Evolutionary conservation across 805 yeast species (phyloP).

Genomic region (Teunomyces pallodes): DNA sequence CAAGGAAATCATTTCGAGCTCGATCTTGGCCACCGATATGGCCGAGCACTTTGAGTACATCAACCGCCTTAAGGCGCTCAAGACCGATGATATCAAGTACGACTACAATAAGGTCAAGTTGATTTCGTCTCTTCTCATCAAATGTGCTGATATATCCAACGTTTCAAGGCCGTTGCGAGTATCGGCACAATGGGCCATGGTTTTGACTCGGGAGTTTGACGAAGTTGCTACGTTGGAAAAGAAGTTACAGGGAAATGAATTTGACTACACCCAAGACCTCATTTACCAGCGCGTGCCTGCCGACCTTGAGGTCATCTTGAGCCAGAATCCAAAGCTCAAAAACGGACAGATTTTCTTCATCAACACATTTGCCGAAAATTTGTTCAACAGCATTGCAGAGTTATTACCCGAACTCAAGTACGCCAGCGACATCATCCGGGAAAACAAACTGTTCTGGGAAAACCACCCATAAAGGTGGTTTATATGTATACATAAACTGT

Average conservation of each 20-base stretch:
- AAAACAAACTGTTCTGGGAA: constrained; percentile 59
- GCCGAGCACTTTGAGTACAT: constrained; percentile 78
- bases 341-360: constrained; percentile 83
- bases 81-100: constrained; percentile 14
- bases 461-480: not conserved
- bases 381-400: constrained; percentile 63
- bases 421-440: constrained; percentile 50
- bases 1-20: constrained; percentile 30
- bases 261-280: constrained; percentile 10
- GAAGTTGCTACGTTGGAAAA: constrained; percentile 59
- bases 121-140: constrained; percentile 68
- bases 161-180: constrained; percentile 78
- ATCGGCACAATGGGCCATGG: constrained; percentile 82
- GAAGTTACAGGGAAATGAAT: constrained; percentile 11
- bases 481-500: not conserved
- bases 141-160: constrained; percentile 95
- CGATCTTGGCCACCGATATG: constrained; percentile 77
- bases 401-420: constrained; percentile 61
- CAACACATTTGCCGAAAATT: constrained; percentile 71
- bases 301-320: constrained; percentile 43
- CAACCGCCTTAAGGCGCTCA: constrained; percentile 40
- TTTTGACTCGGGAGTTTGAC: constrained; percentile 72
- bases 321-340: constrained; percentile 49
- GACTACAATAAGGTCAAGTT: constrained; percentile 33
- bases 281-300: constrained; percentile 37